Percentiles rank a stretch among this genome's conserved stretches.
Conservation (phyloP, 371 early-diverging fungal species). For the Mortierella sp. region DNA sequence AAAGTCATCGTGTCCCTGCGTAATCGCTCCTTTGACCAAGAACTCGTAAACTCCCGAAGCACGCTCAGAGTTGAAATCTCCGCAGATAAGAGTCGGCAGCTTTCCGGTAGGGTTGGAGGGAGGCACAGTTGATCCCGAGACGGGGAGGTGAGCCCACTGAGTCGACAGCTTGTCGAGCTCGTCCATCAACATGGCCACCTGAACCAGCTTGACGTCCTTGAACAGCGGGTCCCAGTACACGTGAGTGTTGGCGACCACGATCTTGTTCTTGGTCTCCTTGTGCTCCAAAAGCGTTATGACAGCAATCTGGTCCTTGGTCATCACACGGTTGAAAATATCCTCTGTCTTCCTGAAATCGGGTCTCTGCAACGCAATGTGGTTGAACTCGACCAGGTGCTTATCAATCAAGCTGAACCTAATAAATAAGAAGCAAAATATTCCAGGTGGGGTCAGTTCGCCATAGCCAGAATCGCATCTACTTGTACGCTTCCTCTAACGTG, state of each 20-base stretch:
- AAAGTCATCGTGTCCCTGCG: constrained; percentile 89
- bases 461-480: not conserved
- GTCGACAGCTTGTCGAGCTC: constrained; percentile 80
- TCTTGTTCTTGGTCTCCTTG: constrained; percentile 74
- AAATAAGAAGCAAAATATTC: constrained; percentile 7
- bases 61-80: constrained; percentile 98
- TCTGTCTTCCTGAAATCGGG: constrained; percentile 91
- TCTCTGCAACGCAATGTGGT: constrained; percentile 90
- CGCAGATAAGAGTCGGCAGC: constrained; percentile 85
- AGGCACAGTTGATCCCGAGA: constrained; percentile 44
- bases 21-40: constrained; percentile 75
- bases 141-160: constrained; percentile 62
- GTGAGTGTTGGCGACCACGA: constrained; percentile 95
- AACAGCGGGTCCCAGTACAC: constrained; percentile 95
- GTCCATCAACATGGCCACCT: constrained; percentile 96
- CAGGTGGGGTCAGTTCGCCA: not conserved
- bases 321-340: constrained; percentile 95
- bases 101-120: constrained; percentile 57
- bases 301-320: constrained; percentile 98
- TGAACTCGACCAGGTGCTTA: constrained; percentile 91
- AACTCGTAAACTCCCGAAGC: constrained; percentile 95
- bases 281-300: constrained; percentile 89
- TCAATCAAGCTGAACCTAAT: constrained; percentile 83
- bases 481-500: not conserved
- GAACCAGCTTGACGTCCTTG: constrained; percentile 98